Evolutionary conservation across 768 basidiomycete genomes (phyloP).

Genomic region (Omphalotus guepiniiformis): DNA sequence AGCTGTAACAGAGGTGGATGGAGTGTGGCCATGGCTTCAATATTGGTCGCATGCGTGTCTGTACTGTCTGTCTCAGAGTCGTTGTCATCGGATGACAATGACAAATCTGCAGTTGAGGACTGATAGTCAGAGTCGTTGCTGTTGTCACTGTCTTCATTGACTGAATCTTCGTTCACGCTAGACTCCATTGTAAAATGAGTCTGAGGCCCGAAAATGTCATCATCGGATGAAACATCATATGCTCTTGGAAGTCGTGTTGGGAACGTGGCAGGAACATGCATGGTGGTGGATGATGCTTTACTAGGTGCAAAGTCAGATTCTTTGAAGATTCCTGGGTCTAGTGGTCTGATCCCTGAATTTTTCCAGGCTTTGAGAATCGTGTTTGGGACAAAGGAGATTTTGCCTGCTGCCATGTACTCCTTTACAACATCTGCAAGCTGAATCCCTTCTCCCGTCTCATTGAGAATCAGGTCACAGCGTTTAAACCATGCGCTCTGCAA

Average conservation of each 20-base stretch:
- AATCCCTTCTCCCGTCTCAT: conserved; percentile 18
- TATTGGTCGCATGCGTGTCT: no score
- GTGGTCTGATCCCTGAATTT: conserved; percentile 17
- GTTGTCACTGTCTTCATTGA: no score
- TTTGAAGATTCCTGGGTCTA: conserved; percentile 16
- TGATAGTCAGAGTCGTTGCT: no score
- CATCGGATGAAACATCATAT: conserved; percentile 1
- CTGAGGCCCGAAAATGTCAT: no score
- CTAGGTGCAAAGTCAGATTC: conserved; percentile 17
- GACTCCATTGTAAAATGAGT: no score
- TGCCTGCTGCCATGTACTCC: conserved; percentile 16
- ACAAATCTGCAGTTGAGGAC: no score
- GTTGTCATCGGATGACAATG: no score
- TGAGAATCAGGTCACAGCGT: conserved; percentile 7
- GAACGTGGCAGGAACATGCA: not conserved
- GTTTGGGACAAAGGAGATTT: conserved; percentile 8
- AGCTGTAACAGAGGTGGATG: no score
- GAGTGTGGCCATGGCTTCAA: no score
- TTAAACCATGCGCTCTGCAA: conserved; percentile 21
- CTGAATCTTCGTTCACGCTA: no score
- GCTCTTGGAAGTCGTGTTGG: conserved; percentile 2
- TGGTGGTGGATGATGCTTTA: conserved; percentile 3
- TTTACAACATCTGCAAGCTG: conserved; percentile 14
- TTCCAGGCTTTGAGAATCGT: conserved; percentile 16
- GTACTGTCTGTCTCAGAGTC: no score